These are phyloP conservation scores for Suillus fuscotomentosus DNA, from an alignment of 768 basidiomycete species.

Conservation along the genomic window DNA sequence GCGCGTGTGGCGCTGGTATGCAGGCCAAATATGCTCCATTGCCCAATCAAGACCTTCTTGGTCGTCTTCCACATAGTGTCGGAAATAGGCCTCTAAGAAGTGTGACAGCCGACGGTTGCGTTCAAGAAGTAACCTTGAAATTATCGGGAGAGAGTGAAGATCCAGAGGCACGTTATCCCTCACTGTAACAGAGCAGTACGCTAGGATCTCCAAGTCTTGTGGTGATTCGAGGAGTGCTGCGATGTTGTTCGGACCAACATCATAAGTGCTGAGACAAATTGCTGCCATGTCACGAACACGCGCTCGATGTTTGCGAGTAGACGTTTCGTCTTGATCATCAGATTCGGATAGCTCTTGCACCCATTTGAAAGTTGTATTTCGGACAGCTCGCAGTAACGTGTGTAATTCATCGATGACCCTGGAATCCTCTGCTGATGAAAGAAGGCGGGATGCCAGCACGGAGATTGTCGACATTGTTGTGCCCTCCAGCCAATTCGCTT, in stretches of 20 bases:
- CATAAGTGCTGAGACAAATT: slow-evolving; percentile 30
- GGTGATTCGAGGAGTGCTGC: slow-evolving; percentile 17
- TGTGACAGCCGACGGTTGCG: slow-evolving; percentile 33
- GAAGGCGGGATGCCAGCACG: slow-evolving; percentile 32
- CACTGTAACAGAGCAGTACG: slow-evolving; percentile 33
- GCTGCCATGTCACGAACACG: slow-evolving; percentile 19
- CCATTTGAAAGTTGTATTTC: slow-evolving; percentile 36
- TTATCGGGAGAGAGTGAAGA: not conserved
- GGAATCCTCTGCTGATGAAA: slow-evolving; percentile 18
- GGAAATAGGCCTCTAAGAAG: slow-evolving; percentile 22
- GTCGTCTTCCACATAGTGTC: slow-evolving; percentile 10
- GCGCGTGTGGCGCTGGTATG: slow-evolving; percentile 21
- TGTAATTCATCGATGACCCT: slow-evolving; percentile 20
- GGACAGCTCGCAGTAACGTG: slow-evolving; percentile 27
- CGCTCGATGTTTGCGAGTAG: slow-evolving; percentile 5
- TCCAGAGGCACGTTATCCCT: slow-evolving; percentile 29
- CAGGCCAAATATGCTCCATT: slow-evolving; percentile 28
- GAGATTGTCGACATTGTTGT: slow-evolving; percentile 28
- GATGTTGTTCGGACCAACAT: slow-evolving; percentile 10
- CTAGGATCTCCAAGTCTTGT: slow-evolving; percentile 25
- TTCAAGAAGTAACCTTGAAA: slow-evolving; percentile 24
- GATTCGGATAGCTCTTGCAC: slow-evolving; percentile 28
- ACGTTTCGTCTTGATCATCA: not conserved
- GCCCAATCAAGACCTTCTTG: slow-evolving; percentile 30
- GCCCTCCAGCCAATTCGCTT: slow-evolving; percentile 37